Conservation (phyloP, 2,329 filamentous ascomycete genomes). For the Trichothecium roseum region DNA sequence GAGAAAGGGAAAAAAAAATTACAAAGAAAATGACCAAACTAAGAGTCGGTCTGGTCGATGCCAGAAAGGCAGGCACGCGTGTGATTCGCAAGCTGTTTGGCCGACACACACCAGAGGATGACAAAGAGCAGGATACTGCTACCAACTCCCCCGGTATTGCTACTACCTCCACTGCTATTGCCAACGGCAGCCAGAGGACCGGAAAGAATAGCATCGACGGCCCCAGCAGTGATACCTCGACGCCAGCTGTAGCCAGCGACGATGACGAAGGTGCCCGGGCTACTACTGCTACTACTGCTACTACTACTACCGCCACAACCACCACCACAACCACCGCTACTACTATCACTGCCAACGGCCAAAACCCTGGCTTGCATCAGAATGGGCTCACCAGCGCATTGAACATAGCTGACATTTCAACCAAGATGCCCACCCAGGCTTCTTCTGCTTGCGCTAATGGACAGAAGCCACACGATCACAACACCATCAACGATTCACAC, state of each 20-base stretch:
- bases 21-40: slow-evolving; percentile 13
- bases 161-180: too few relatives aligned
- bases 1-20: neutral
- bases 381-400: too few relatives aligned
- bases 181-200: neutral
- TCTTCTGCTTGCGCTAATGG: too few relatives aligned
- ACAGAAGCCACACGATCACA: too few relatives aligned
- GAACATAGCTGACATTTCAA: too few relatives aligned
- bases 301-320: neutral
- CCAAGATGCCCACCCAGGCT: too few relatives aligned
- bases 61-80: slow-evolving; percentile 15
- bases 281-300: neutral
- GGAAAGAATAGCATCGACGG: neutral
- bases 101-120: slow-evolving; percentile 13
- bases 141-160: too few relatives aligned
- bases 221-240: neutral
- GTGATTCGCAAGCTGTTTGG: slow-evolving; percentile 20
- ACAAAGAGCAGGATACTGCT: slow-evolving; percentile 9
- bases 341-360: neutral
- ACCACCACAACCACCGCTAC: neutral
- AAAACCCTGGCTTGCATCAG: neutral
- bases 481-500: too few relatives aligned
- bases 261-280: neutral
- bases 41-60: slow-evolving; percentile 18
- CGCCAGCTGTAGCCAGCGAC: neutral